phyloP scores from a whole-genome alignment of 2,329 filamentous ascomycete species.

The Ciborinia camelliae region DNA sequence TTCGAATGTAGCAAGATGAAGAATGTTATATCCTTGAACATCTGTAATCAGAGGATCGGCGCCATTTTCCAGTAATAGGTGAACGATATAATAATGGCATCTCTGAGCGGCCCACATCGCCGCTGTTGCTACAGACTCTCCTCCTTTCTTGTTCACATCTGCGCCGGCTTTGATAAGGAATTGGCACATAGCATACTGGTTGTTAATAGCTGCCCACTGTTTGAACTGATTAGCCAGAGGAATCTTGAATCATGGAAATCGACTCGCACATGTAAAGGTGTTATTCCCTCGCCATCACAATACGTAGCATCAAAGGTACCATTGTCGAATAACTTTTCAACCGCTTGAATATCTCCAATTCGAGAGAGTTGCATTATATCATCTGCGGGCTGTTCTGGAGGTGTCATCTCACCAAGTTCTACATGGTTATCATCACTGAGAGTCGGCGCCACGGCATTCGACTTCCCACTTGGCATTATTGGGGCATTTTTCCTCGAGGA shows the following conservation, averaged over 20 bases:
- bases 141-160: conserved; percentile 91
- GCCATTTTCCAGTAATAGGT: conserved; percentile 84
- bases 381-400: conserved; percentile 25
- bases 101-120: conserved; percentile 96
- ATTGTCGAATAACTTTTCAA: conserved; percentile 85
- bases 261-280: conserved; percentile 78
- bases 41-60: conserved; percentile 91
- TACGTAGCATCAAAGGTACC: conserved; percentile 80
- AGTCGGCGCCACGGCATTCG: conserved; percentile 51
- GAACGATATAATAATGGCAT: conserved; percentile 94
- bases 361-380: conserved; percentile 96
- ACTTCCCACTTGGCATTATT: conserved; percentile 54
- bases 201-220: conserved; percentile 98
- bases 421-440: conserved; percentile 45
- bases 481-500: conserved; percentile 38
- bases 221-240: background rate
- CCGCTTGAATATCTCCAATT: conserved; percentile 77
- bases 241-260: background rate
- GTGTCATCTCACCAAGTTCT: conserved; percentile 37
- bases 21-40: conserved; percentile 94
- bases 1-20: conserved; percentile 95
- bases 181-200: conserved; percentile 95
- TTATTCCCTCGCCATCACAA: conserved; percentile 88
- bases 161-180: conserved; percentile 77
- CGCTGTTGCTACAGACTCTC: conserved; percentile 89